Evolutionary conservation across 306 rosid genomes (phyloP).

Genomic region (Vicia sativa): DNA sequence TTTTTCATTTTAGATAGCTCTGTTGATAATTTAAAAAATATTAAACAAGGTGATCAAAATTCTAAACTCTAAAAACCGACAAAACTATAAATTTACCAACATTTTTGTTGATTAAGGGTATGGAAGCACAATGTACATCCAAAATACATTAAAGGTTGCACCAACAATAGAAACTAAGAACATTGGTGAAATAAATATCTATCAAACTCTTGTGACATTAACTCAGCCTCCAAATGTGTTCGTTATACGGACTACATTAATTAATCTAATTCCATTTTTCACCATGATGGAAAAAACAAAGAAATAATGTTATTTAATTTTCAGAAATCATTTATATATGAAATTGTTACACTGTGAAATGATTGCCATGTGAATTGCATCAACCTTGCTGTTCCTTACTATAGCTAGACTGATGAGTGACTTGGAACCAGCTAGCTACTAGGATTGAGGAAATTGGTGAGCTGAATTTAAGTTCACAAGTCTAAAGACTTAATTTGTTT

Average conservation of each 20-base stretch:
- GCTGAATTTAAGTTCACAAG: neutral
- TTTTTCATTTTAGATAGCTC: no score
- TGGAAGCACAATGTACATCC: neutral
- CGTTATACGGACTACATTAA: conserved; percentile 14
- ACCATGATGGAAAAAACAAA: neutral
- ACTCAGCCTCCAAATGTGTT: conserved; percentile 58
- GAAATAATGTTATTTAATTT: neutral
- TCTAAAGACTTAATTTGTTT: conserved; percentile 7
- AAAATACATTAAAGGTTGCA: conserved; percentile 34
- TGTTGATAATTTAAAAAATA: no score
- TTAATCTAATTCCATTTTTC: conserved; percentile 14
- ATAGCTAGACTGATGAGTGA: neutral
- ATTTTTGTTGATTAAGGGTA: neutral
- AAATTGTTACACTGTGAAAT: neutral
- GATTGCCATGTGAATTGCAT: neutral
- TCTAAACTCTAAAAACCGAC: no score
- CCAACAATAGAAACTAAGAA: conserved; percentile 34
- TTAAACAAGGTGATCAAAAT: no score
- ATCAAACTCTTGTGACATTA: conserved; percentile 34
- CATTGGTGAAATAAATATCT: conserved; percentile 33
- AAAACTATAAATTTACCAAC: no score
- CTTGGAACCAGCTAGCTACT: neutral
- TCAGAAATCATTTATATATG: neutral
- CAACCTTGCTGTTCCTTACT: conserved; percentile 1
- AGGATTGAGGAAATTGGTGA: neutral